Conservation (phyloP, 192 early-diverging fungal species). For the Irineochytrium annulatum region DNA sequence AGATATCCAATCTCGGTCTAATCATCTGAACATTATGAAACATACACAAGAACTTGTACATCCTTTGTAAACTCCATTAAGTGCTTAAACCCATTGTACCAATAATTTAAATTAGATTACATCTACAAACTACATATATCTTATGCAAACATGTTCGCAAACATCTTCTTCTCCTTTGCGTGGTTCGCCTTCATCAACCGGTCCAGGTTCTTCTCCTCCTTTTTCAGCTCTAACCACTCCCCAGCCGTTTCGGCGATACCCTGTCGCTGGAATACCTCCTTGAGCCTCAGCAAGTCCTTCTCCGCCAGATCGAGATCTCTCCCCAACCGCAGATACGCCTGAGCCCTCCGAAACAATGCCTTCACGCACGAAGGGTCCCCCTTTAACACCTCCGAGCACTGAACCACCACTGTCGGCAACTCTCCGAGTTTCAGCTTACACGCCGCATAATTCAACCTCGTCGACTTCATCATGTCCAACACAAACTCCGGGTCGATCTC, state of each 20-base stretch:
- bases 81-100: no score
- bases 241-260: constrained; percentile 11
- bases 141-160: constrained; percentile 38
- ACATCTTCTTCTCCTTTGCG: constrained; percentile 47
- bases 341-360: constrained; percentile 49
- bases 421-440: constrained; percentile 52
- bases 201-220: constrained; percentile 31
- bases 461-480: constrained; percentile 21
- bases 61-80: no score
- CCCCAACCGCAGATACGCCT: constrained; percentile 44
- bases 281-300: constrained; percentile 28
- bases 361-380: constrained; percentile 39
- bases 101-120: not conserved
- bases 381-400: constrained; percentile 47
- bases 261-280: constrained; percentile 1
- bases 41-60: no score
- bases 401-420: constrained; percentile 32
- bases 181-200: constrained; percentile 29
- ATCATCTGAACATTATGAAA: no score
- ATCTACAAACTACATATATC: not conserved
- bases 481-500: constrained; percentile 26
- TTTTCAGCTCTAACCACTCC: constrained; percentile 39
- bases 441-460: constrained; percentile 50
- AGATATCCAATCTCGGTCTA: no score
- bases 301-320: constrained; percentile 52